Evolutionary conservation across 2,329 filamentous ascomycete species (phyloP).

Genomic region (Zymoseptoria ardabiliae): DNA sequence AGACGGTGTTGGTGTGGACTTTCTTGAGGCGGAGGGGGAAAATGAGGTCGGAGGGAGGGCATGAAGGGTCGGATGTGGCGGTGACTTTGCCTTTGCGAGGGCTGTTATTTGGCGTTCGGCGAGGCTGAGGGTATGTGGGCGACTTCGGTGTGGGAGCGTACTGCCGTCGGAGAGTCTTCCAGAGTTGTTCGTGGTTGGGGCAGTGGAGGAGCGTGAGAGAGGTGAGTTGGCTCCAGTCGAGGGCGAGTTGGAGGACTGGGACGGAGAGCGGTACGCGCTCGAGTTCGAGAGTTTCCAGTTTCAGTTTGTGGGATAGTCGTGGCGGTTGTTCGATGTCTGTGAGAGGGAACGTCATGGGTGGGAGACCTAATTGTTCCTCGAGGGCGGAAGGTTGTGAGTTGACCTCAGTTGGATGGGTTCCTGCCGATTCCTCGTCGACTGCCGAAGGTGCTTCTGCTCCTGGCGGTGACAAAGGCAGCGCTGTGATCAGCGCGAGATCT

Average conservation of each 20-base stretch:
- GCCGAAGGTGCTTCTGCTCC: not conserved
- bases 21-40: constrained; percentile 64
- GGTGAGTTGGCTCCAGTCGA: constrained; percentile 68
- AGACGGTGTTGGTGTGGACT: constrained; percentile 68
- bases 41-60: constrained; percentile 16
- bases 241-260: constrained; percentile 58
- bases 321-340: constrained; percentile 24
- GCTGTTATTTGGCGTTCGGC: constrained; percentile 25
- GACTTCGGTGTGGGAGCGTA: constrained; percentile 34
- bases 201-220: constrained; percentile 69
- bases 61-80: not conserved
- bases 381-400: not conserved
- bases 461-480: not conserved
- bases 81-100: constrained; percentile 19
- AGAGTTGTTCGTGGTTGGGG: constrained; percentile 63
- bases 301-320: constrained; percentile 51
- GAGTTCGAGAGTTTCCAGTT: constrained; percentile 64
- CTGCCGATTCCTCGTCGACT: not conserved
- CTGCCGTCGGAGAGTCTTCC: constrained; percentile 60
- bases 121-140: constrained; percentile 32
- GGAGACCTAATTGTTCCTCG: not conserved
- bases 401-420: constrained; percentile 1
- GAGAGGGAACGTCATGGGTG: not conserved
- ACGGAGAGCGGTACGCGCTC: constrained; percentile 69
- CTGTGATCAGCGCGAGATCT: not conserved